A percentile compares a stretch with the other conserved stretches of the same genome.
Evolutionary conservation across 768 basidiomycete species (phyloP).

Genomic region (Boletellus sp.): DNA sequence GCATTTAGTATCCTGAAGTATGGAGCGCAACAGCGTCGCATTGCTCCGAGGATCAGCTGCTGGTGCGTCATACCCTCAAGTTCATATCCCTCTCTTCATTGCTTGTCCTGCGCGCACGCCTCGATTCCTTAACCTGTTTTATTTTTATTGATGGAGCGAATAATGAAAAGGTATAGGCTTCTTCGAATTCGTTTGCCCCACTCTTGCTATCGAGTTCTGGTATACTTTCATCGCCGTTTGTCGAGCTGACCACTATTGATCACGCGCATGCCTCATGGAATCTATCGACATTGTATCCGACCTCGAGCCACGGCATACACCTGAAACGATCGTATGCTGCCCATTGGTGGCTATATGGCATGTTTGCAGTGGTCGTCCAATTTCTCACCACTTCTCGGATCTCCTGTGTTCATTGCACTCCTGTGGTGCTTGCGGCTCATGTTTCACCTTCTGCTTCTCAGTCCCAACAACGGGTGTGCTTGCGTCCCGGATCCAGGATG

Average conservation of each 20-base stretch:
- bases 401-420: background rate
- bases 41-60: constrained; percentile 14
- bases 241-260: background rate
- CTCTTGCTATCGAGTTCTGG: background rate
- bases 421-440: constrained; percentile 1
- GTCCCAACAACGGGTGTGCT: background rate
- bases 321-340: background rate
- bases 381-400: background rate
- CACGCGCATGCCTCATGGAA: constrained; percentile 15
- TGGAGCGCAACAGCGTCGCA: background rate
- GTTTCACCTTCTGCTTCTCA: background rate
- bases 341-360: background rate
- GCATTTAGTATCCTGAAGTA: background rate
- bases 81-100: background rate
- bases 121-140: background rate
- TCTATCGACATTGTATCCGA: background rate
- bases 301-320: constrained; percentile 1
- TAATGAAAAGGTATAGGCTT: background rate
- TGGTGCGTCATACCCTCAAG: constrained; percentile 4
- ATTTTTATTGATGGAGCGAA: background rate
- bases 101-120: background rate
- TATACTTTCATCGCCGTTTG: background rate
- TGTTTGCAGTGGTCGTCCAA: background rate
- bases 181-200: background rate
- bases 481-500: constrained; percentile 16